phyloP scores from a whole-genome alignment of 2,329 filamentous ascomycete species.

The Paraconiothyrium sp. region DNA sequence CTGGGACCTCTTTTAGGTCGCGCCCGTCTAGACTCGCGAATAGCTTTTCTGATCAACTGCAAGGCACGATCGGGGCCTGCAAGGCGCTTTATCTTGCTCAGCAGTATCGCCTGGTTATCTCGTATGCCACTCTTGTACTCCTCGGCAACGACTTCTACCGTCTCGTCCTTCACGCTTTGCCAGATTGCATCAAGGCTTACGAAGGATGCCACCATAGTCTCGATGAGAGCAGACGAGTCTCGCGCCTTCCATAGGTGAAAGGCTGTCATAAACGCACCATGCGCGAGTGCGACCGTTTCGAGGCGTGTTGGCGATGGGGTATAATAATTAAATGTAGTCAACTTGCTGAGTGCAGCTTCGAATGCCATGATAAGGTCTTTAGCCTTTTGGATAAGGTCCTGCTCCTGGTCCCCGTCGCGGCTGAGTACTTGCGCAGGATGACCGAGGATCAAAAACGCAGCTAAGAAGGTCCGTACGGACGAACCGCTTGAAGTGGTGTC shows the following conservation, averaged over 20 bases:
- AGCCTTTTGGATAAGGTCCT: conserved; percentile 80
- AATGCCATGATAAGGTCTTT: conserved; percentile 81
- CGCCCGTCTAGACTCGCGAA: conserved; percentile 74
- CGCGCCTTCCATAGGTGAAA: conserved; percentile 87
- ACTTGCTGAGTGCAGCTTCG: conserved; percentile 74
- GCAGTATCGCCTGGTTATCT: conserved; percentile 80
- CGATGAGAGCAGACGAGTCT: conserved; percentile 79
- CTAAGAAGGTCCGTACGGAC: conserved; percentile 78
- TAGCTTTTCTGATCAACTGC: conserved; percentile 76
- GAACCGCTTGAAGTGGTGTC: conserved; percentile 72
- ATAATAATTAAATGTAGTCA: conserved; percentile 73
- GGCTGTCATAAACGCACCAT: conserved; percentile 78
- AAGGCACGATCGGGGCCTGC: conserved; percentile 77
- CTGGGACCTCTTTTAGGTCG: conserved; percentile 71
- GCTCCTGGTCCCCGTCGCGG: conserved; percentile 74
- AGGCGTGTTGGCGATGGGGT: conserved; percentile 70
- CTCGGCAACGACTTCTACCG: conserved; percentile 74
- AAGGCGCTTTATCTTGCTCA: conserved; percentile 81
- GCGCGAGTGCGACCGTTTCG: conserved; percentile 72
- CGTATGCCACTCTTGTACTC: conserved; percentile 84
- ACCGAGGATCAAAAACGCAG: conserved; percentile 80
- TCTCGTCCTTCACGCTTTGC: conserved; percentile 82
- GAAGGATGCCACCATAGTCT: conserved; percentile 87
- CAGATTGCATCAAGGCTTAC: conserved; percentile 85
- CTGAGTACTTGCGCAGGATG: conserved; percentile 81